These are phyloP conservation scores for Parasarocladium wereldwijsianum DNA, from an alignment of 2,329 filamentous ascomycete genomes.

Conservation along the genomic window DNA sequence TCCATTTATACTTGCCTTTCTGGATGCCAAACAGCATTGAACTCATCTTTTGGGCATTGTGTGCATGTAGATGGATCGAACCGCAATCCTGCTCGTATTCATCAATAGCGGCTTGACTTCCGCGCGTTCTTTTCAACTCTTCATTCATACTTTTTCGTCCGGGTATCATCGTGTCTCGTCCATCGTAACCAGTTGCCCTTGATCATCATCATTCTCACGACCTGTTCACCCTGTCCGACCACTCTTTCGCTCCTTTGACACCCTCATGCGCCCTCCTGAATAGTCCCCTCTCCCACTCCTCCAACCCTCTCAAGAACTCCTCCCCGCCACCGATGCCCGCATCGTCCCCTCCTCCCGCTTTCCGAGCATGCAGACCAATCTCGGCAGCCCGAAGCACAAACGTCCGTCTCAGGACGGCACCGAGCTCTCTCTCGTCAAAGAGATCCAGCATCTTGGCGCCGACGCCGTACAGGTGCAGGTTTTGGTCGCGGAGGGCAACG, in stretches of 20 bases:
- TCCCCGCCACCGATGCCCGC: slow-evolving; percentile 45
- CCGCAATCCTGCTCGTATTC: not conserved
- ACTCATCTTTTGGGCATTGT: no score
- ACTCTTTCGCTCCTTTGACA: slow-evolving; percentile 52
- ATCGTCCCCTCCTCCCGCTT: slow-evolving; percentile 63
- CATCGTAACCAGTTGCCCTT: not conserved
- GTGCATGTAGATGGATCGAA: not conserved
- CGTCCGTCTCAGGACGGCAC: slow-evolving; percentile 59
- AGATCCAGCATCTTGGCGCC: slow-evolving; percentile 77
- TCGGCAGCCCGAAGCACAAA: slow-evolving; percentile 72
- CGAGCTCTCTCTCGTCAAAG: slow-evolving; percentile 69
- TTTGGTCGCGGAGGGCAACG: slow-evolving; percentile 70
- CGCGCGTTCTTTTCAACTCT: not conserved
- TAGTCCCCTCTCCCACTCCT: slow-evolving; percentile 73
- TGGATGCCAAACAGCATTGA: no score
- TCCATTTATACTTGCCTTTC: no score
- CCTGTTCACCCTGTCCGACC: slow-evolving; percentile 44
- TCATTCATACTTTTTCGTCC: not conserved
- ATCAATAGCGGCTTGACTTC: not conserved
- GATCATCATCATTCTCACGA: slow-evolving; percentile 9
- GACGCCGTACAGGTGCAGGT: slow-evolving; percentile 76
- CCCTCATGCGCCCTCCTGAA: slow-evolving; percentile 65
- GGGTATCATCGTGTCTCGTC: not conserved
- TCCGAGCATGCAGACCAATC: slow-evolving; percentile 79
- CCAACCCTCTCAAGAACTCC: slow-evolving; percentile 76